Base-by-base conservation (phyloP, 179 eudicot genomes). In the Corrigiola litoralis region DNA sequence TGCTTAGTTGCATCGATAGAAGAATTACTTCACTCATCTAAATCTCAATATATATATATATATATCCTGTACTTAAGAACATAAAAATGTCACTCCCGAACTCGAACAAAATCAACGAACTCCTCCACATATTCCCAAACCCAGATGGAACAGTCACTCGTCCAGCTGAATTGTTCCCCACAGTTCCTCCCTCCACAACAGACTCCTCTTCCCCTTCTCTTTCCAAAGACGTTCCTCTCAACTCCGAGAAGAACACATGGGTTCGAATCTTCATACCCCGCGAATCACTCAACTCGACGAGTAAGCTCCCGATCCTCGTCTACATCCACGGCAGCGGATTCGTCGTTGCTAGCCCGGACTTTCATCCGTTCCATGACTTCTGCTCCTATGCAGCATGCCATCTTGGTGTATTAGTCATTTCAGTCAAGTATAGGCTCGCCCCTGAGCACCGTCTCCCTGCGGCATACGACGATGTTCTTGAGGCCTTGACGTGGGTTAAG, bases 391-490 rank as follows among this genome's bases (percentile, higher is more conserved):
- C 82, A 1, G 85, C 85, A 0, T 3, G 28, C 1, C 67, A 52
- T 8, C 37, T 78, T 4, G 33, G 32, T 13, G 69, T 45, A 49
- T 21, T 76, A 14, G 76, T 86, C 0, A 76, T 75, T 27, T 81
- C 86, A 0, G 80, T 81, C 0, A 80, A 75, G 23, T 81, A 81
- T 44, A 75, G 84, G 5, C 81, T 75, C 0, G 84, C 87, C 0
- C 91, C 87, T 0, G 87, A 83, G 50, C 72, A 79, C 41, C 77
- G 86, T 29, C 79, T 86, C 0, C 87, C 91, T 0, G 84, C 91
- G 0, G 81, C 87, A 0, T 83, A 77, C 61, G 83, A 86, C 17
- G 91, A 86, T 34, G 75, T 65, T 36, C 46, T 68, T 44, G 91
- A 86, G 27, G 77, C 80, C 0, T 48, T 83, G 56, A 65, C 65